These are phyloP conservation scores for Leishmania turanica DNA, from an alignment of 208 protist genomes.

Conservation along the genomic window DNA sequence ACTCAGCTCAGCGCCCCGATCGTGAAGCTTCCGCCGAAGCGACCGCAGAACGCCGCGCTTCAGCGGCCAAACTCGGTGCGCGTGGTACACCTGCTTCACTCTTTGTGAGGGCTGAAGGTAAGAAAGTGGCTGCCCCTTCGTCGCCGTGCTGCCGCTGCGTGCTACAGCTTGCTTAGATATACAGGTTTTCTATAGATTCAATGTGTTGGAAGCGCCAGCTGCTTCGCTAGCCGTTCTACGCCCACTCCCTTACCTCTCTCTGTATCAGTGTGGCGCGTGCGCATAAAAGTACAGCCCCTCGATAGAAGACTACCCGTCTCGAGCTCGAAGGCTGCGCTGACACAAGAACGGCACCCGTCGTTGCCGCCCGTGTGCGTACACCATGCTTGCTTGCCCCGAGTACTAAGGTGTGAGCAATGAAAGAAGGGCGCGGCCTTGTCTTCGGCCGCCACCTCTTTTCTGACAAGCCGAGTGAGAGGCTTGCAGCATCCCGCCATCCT, in stretches of 20 bases:
- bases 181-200: background rate
- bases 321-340: background rate
- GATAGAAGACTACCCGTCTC: background rate
- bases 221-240: background rate
- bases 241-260: background rate
- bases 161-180: background rate
- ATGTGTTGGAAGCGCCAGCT: background rate
- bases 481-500: background rate
- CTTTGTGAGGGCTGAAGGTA: background rate
- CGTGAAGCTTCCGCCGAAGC: constrained; percentile 16
- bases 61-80: constrained; percentile 23
- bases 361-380: background rate
- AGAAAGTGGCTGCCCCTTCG: background rate
- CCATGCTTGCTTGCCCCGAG: background rate
- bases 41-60: constrained; percentile 20
- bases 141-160: background rate
- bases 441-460: background rate
- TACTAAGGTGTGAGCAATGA: background rate
- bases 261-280: background rate
- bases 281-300: background rate
- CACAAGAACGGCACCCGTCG: background rate
- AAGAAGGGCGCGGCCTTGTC: no score
- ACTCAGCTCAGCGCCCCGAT: constrained; percentile 58
- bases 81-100: constrained; percentile 20
- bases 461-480: background rate